A percentile compares a stretch with the other conserved stretches of the same genome.
These are phyloP conservation scores for Desmodesmus armatus DNA, from an alignment of 139 green algal species.

Conservation along the genomic window DNA sequence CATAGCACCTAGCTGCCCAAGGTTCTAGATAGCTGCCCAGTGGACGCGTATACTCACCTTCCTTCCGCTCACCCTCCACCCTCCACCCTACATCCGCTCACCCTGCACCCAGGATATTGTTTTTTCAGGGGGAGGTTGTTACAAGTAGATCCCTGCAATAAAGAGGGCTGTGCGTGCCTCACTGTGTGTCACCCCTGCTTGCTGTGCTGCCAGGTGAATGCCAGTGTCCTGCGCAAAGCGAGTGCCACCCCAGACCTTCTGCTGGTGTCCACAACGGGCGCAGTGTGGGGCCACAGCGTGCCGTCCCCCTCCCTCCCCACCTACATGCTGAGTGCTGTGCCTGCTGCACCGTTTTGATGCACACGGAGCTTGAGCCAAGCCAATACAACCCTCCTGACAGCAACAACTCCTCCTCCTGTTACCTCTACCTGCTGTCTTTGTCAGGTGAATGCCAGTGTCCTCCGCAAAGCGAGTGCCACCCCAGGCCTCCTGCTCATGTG, in stretches of 20 bases:
- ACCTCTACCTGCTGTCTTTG: background rate
- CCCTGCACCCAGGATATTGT: too few species aligned
- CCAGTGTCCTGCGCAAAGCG: slow-evolving; percentile 4
- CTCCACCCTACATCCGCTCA: too few species aligned
- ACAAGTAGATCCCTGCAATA: background rate
- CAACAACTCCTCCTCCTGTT: background rate
- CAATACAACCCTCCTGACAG: background rate
- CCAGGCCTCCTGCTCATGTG: slow-evolving; percentile 16
- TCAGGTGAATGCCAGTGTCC: slow-evolving; percentile 45
- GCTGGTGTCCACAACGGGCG: slow-evolving; percentile 14
- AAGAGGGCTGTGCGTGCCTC: background rate
- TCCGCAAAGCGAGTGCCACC: slow-evolving; percentile 11
- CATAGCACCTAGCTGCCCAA: too few species aligned
- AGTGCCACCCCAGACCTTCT: slow-evolving; percentile 14
- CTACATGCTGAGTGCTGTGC: background rate
- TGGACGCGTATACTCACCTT: too few species aligned
- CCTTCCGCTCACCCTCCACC: too few species aligned
- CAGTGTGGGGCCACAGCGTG: background rate
- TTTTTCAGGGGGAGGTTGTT: background rate
- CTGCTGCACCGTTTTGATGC: too few species aligned
- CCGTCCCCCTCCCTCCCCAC: background rate
- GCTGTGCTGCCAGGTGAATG: slow-evolving; percentile 40
- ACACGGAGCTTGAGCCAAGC: background rate
- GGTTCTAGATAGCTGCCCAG: too few species aligned
- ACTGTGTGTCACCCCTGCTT: background rate